Evolutionary conservation across 345 rosid genomes (phyloP), one percentile per base, ranked within the genome.

Genomic region (Melastoma malabathricum): DNA sequence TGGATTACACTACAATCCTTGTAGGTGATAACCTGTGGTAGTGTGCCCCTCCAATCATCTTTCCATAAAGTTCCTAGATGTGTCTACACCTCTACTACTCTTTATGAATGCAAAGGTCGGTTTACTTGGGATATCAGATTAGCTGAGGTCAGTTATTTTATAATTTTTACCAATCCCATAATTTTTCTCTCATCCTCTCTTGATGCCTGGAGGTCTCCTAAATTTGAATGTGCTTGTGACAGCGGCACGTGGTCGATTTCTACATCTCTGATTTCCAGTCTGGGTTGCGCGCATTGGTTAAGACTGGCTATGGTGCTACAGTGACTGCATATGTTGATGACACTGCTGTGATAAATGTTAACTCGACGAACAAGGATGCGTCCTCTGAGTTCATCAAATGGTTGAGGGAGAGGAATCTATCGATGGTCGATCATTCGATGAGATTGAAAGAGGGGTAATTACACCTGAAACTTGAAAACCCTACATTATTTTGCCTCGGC

Each of bases 231-330:
- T 54, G 48, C 48, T 19, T 44, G 59, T 68, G 49, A 62, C 90
- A 90, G 98, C 78, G 89, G 69, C 96, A 79, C 59, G 96, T 79
- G 13, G 98, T 90, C 44, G 98, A 90, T 74, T 90, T 90, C 79
- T 90, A 90, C 81, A 90, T 90, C 57, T 90, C 98, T 48, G 98
- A 90, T 74, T 86, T 90, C 69, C 98, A 86, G 59, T 90, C 98
- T 59, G 98, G 98, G 19, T 70, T 86, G 56, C 78, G 98, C 72
- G 98, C 98, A 52, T 73, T 90, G 74, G 98, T 90, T 60, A 90
- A 90, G 75, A 82, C 86, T 16, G 96, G 98, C 45, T 78, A 68
- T 55, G 95, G 83, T 31, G 82, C 93, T 2, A 72, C 76, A 69
- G 95, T 90, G 65, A 80, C 87, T 56, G 87, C 98, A 18, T 77